These are phyloP conservation scores for Backusella mclennaniae DNA, from an alignment of 192 early-diverging fungal genomes.

Conservation along the genomic window DNA sequence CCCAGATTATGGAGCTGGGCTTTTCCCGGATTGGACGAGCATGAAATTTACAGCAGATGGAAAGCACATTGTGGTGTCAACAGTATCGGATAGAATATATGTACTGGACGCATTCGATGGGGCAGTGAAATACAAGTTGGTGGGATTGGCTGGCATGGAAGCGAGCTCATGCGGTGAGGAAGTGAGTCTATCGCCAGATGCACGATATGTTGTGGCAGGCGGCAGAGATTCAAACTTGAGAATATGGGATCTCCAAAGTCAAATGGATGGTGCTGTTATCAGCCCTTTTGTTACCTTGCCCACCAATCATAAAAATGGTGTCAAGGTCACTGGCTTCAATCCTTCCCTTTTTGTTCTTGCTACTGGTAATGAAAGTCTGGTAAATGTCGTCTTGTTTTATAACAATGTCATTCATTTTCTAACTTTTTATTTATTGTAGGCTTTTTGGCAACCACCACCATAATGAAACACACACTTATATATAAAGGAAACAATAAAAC, in stretches of 20 bases:
- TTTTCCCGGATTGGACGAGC: constrained; percentile 47
- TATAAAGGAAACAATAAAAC: background rate
- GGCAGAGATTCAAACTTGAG: constrained; percentile 15
- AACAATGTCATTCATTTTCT: background rate
- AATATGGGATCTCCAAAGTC: constrained; percentile 12
- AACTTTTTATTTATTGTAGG: background rate
- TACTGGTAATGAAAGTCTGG: constrained; percentile 62
- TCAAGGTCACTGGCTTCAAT: constrained; percentile 51
- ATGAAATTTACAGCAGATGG: constrained; percentile 78
- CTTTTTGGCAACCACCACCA: constrained; percentile 12
- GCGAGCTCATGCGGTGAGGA: constrained; percentile 45
- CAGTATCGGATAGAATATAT: constrained; percentile 53
- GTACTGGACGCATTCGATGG: constrained; percentile 68
- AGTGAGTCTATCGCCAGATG: constrained; percentile 70
- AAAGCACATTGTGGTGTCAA: constrained; percentile 68
- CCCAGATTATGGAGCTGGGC: constrained; percentile 9
- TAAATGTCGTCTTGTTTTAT: constrained; percentile 35
- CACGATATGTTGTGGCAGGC: constrained; percentile 68
- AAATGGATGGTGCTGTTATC: background rate
- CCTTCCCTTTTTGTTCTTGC: constrained; percentile 76
- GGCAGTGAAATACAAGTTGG: constrained; percentile 40
- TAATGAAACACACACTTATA: background rate
- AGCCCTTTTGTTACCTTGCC: background rate
- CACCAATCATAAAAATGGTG: background rate
- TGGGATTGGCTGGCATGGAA: constrained; percentile 41